phyloP scores from a whole-genome alignment of 1,139 yeast genomes.

The Suhomyces bokatorum region DNA sequence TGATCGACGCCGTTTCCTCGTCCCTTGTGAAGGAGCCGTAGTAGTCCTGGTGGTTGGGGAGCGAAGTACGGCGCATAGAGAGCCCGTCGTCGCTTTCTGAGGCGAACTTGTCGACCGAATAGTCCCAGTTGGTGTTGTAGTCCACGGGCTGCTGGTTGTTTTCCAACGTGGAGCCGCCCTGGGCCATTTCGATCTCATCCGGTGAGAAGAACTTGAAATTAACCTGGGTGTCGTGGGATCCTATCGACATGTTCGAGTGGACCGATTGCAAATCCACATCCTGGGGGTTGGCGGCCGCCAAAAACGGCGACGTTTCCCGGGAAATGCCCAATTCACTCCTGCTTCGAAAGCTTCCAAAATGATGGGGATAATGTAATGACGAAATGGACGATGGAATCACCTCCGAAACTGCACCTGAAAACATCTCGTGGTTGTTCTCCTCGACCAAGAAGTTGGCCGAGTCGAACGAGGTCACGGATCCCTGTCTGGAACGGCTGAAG shows the following conservation, averaged over 20 bases:
- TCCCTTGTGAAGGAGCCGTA: constrained; percentile 37
- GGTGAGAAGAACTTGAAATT: constrained; percentile 77
- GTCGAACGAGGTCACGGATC: constrained; percentile 43
- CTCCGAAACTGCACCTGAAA: constrained; percentile 87
- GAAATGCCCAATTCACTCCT: constrained; percentile 28
- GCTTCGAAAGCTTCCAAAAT: constrained; percentile 35
- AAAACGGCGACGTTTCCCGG: constrained; percentile 42
- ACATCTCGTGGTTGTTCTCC: constrained; percentile 67
- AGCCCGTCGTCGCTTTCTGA: constrained; percentile 24
- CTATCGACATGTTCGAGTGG: constrained; percentile 29
- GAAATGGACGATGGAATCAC: constrained; percentile 88
- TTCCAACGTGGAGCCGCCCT: constrained; percentile 81
- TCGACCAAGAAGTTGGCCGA: constrained; percentile 39
- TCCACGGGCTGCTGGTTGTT: constrained; percentile 55
- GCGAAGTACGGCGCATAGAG: constrained; percentile 2
- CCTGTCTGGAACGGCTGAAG: constrained; percentile 31
- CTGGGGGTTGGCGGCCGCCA: constrained; percentile 24
- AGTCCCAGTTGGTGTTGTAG: constrained; percentile 72
- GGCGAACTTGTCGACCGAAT: constrained; percentile 49
- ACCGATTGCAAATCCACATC: constrained; percentile 32
- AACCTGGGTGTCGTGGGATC: constrained; percentile 37
- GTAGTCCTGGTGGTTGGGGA: constrained; percentile 17
- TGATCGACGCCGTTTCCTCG: constrained; percentile 12
- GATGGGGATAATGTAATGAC: constrained; percentile 77
- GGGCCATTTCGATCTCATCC: constrained; percentile 82